These are phyloP conservation scores for Penicillium sp. DNA, from an alignment of 2,329 filamentous ascomycete species.

Conservation along the genomic window DNA sequence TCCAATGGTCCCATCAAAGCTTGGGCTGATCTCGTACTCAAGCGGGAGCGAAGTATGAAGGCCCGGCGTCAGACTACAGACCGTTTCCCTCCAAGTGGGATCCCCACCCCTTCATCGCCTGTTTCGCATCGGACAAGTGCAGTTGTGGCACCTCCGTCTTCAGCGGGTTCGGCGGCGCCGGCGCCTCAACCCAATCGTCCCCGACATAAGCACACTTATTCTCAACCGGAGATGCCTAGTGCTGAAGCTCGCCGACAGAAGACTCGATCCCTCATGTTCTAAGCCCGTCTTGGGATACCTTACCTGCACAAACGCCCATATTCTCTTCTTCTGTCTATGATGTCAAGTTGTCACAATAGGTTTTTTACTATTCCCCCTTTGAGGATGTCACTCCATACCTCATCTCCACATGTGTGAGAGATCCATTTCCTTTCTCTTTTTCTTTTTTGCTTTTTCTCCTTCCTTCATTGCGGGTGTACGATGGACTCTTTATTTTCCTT, in stretches of 20 bases:
- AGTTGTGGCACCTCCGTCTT: constrained; percentile 18
- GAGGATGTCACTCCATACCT: constrained; percentile 11
- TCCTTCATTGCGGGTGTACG: constrained; percentile 21
- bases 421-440: neutral
- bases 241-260: constrained; percentile 42
- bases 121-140: constrained; percentile 25
- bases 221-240: constrained; percentile 39
- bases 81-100: constrained; percentile 20
- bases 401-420: constrained; percentile 10
- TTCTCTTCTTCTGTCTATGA: constrained; percentile 27
- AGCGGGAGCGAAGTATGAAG: constrained; percentile 43
- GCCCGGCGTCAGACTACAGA: constrained; percentile 31
- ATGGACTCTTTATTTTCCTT: constrained; percentile 14
- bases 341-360: constrained; percentile 26
- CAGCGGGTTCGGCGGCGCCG: constrained; percentile 28
- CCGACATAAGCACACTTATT: constrained; percentile 42
- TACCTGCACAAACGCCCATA: constrained; percentile 11
- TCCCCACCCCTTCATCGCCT: constrained; percentile 24
- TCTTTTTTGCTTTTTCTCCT: constrained; percentile 1
- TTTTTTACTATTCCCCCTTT: constrained; percentile 19
- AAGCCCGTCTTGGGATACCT: constrained; percentile 12
- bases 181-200: constrained; percentile 33
- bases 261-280: constrained; percentile 45
- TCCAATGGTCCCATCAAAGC: constrained; percentile 49
- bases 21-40: constrained; percentile 64